These are phyloP conservation scores for Leccinum barrowsii DNA, from an alignment of 768 basidiomycete genomes.

Conservation along the genomic window DNA sequence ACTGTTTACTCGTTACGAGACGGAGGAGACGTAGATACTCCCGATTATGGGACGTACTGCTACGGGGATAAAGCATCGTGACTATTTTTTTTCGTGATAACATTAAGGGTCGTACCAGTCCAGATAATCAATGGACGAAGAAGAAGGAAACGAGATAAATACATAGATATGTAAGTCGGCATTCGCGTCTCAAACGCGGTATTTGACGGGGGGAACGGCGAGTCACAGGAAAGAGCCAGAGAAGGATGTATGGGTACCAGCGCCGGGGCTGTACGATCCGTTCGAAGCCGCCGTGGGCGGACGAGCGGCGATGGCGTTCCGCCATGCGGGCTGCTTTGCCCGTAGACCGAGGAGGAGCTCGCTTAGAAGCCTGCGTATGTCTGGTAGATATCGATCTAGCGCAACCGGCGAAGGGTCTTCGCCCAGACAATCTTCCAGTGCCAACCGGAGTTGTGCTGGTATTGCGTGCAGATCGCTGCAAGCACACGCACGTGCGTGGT, in stretches of 20 bases:
- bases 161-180: not conserved
- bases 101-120: not conserved
- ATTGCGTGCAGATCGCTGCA: constrained; percentile 39
- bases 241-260: not conserved
- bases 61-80: not conserved
- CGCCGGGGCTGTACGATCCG: not conserved
- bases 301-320: constrained; percentile 9
- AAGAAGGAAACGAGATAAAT: not conserved
- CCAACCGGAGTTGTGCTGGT: constrained; percentile 35
- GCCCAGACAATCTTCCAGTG: constrained; percentile 43
- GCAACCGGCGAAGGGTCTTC: constrained; percentile 35
- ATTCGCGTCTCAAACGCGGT: not conserved
- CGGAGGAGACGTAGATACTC: not conserved
- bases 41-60: not conserved
- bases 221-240: constrained; percentile 11
- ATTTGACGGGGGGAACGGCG: not conserved
- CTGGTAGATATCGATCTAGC: constrained; percentile 37
- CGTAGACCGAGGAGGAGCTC: constrained; percentile 41
- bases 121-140: not conserved
- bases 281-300: constrained; percentile 8
- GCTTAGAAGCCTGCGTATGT: constrained; percentile 34
- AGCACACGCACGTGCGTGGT: not conserved
- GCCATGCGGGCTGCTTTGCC: constrained; percentile 41
- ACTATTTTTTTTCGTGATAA: not conserved
- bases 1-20: not conserved